Evolutionary conservation across 176 grass and related monocot species (phyloP).

Genomic region (Triticum urartu): DNA sequence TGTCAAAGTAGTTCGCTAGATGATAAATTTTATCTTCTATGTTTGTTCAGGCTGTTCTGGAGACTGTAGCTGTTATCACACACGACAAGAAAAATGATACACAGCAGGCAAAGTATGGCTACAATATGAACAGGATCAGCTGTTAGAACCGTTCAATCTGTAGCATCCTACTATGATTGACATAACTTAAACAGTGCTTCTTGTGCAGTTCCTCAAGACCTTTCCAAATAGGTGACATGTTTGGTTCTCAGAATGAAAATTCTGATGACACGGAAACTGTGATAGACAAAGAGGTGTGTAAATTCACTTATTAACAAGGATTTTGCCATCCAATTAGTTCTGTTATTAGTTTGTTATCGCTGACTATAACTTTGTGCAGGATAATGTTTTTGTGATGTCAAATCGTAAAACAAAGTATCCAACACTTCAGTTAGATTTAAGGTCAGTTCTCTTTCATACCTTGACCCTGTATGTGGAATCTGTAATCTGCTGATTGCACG

Average conservation of each 20-base stretch:
- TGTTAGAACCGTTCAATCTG: slow-evolving; percentile 1
- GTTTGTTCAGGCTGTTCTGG: slow-evolving; percentile 82
- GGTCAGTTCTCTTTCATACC: slow-evolving; percentile 42
- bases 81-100: slow-evolving; percentile 99
- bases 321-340: not conserved
- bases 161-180: not conserved
- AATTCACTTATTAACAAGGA: not conserved
- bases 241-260: slow-evolving; percentile 75
- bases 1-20: not conserved
- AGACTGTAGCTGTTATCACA: slow-evolving; percentile 93
- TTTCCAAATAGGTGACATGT: slow-evolving; percentile 99
- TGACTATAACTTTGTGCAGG: slow-evolving; percentile 46
- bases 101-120: slow-evolving; percentile 63
- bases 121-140: slow-evolving; percentile 16
- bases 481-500: not conserved
- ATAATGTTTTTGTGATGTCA: slow-evolving; percentile 99
- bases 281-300: slow-evolving; percentile 90
- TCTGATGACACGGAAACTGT: slow-evolving; percentile 93
- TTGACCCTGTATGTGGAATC: slow-evolving; percentile 20
- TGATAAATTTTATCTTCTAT: slow-evolving; percentile 2
- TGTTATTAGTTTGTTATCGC: slow-evolving; percentile 1
- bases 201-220: slow-evolving; percentile 72
- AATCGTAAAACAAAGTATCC: slow-evolving; percentile 99
- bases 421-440: slow-evolving; percentile 90
- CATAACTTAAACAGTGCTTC: slow-evolving; percentile 17